Base-by-base conservation (phyloP, 805 yeast genomes). In the Candida oleophila region DNA sequence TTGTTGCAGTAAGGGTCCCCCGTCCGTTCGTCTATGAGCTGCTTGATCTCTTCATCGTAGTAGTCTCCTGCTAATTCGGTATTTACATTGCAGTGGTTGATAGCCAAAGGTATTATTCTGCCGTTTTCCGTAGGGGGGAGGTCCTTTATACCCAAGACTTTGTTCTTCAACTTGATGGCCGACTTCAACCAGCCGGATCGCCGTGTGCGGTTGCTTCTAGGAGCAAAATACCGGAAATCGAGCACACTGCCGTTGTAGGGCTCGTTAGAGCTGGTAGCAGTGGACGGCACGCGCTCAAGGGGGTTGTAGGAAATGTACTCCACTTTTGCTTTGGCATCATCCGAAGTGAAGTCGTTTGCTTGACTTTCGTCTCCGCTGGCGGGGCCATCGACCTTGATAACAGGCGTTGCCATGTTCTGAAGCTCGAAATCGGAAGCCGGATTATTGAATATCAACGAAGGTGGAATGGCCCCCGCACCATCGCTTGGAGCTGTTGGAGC, bases 11-110 rank as follows among this genome's bases (percentile, higher is more conserved):
- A 92, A 0, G 89, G 82, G 37, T 62, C 73, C 4, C 73, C 65
- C 4, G 76, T 79, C 49, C 97, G 74, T 59, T 86, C 94, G 64
- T 92, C 98, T 2, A 84, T 57, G 33, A 85, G 66, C 2, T 69
- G 60, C 25, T 64, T 56, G 2, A 39, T 43, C 4, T 37, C 25
- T 1, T 44, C 37, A 43, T 61, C 61, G 47, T 64, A 61, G 47
- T 61, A 60, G 16, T 59, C 59, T 44, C 61, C 68, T 34, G 57
- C 59, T 52, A 61, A 71, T 15, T 52, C 57, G 15, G 47, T 55
- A 22, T 67, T 65, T 35, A 65, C 60, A 19, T 65, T 62, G 2
- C 62, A 63, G 19, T 73, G 65, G 45, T 74, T 68, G 14, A 82
- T 56, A 1, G 78, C 67, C 4, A 89, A 61, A 0, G 96, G 96